Evolutionary conservation across 2,329 filamentous ascomycete species (phyloP).

Genomic region (Trichophyton verrucosum): DNA sequence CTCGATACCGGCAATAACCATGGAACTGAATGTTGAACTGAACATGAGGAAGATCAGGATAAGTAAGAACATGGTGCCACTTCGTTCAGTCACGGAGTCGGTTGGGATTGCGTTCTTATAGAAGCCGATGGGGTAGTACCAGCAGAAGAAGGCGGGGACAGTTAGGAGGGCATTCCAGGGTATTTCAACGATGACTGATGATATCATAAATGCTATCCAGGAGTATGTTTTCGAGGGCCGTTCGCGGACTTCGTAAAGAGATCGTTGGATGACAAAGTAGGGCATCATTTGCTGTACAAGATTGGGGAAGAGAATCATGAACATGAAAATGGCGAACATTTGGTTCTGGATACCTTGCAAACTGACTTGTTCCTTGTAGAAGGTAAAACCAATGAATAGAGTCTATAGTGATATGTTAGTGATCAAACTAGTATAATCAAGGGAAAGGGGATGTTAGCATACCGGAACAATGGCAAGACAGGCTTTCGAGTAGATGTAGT

Average conservation of each 20-base stretch:
- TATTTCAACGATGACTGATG: slow-evolving; percentile 60
- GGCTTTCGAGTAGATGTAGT: slow-evolving; percentile 77
- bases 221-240: slow-evolving; percentile 58
- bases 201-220: slow-evolving; percentile 57
- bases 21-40: slow-evolving; percentile 58
- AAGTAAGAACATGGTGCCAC: slow-evolving; percentile 54
- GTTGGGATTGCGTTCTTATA: slow-evolving; percentile 32
- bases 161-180: slow-evolving; percentile 53
- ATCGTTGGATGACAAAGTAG: slow-evolving; percentile 46
- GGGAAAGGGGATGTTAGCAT: slow-evolving; percentile 5
- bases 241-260: slow-evolving; percentile 49
- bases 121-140: slow-evolving; percentile 53
- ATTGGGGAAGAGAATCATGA: slow-evolving; percentile 64
- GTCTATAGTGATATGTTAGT: slow-evolving; percentile 21
- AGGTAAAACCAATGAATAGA: slow-evolving; percentile 75
- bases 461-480: slow-evolving; percentile 50
- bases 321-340: slow-evolving; percentile 81
- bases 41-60: slow-evolving; percentile 57
- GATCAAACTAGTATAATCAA: not conserved
- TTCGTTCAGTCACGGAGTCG: slow-evolving; percentile 37
- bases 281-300: slow-evolving; percentile 45
- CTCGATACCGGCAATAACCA: slow-evolving; percentile 59
- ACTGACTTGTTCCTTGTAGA: slow-evolving; percentile 61
- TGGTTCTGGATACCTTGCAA: slow-evolving; percentile 78
- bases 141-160: slow-evolving; percentile 51